A percentile compares a stretch with the other conserved stretches of the same genome.
Evolutionary conservation across 306 rosid genomes (phyloP).

Genomic region (Gastrolobium villosum): DNA sequence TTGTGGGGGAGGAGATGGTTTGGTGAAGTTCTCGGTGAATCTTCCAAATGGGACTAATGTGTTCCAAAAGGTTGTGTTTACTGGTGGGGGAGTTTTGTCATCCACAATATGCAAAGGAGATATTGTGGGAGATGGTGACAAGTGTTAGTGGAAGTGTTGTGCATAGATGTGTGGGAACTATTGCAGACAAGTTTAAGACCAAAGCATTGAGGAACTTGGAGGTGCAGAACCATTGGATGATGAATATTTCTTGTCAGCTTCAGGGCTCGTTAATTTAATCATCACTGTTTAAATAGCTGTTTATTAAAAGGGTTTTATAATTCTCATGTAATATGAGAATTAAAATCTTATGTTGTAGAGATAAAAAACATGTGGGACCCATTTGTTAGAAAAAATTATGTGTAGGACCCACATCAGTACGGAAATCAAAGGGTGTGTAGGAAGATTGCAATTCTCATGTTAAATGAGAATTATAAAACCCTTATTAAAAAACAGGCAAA

Average conservation of each 20-base stretch:
- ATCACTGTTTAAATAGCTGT: too few species aligned
- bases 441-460: too few species aligned
- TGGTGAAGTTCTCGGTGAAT: slow-evolving; percentile 73
- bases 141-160: slow-evolving; percentile 63
- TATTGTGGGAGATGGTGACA: slow-evolving; percentile 68
- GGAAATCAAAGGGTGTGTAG: too few species aligned
- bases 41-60: slow-evolving; percentile 82
- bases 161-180: slow-evolving; percentile 80
- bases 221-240: slow-evolving; percentile 89
- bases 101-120: slow-evolving; percentile 82
- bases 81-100: slow-evolving; percentile 61
- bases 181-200: slow-evolving; percentile 79
- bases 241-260: slow-evolving; percentile 83
- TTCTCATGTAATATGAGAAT: too few species aligned
- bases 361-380: too few species aligned
- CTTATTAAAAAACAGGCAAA: too few species aligned
- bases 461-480: too few species aligned
- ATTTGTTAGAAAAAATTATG: too few species aligned
- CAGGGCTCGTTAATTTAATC: slow-evolving; percentile 80
- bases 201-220: slow-evolving; percentile 89
- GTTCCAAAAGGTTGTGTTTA: slow-evolving; percentile 69
- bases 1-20: slow-evolving; percentile 65
- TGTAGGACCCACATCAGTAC: too few species aligned
- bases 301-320: too few species aligned
- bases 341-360: too few species aligned